These are phyloP conservation scores for Helianthus tuberosus DNA, from an alignment of 129 eudicot species.

Conservation along the genomic window DNA sequence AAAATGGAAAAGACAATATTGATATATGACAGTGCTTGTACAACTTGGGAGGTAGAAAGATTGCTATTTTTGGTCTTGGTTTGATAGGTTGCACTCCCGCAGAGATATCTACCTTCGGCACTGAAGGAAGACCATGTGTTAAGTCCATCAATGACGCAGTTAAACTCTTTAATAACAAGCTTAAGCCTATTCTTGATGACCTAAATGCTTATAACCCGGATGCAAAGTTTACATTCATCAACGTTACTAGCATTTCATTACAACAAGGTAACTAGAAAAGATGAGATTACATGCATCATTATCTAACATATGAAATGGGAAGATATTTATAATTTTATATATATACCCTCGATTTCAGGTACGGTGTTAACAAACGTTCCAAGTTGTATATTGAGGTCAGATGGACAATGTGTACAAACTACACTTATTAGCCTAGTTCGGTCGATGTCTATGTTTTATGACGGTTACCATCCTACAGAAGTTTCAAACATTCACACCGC, in stretches of 20 bases:
- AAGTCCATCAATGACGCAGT: constrained; percentile 25
- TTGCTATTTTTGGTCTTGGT: constrained; percentile 49
- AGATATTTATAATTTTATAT: not conserved
- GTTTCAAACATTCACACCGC: constrained; percentile 12
- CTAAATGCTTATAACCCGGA: constrained; percentile 29
- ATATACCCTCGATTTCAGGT: constrained; percentile 3
- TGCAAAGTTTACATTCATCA: constrained; percentile 43
- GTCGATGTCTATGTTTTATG: constrained; percentile 22
- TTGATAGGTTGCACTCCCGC: constrained; percentile 46
- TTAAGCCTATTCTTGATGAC: constrained; percentile 38
- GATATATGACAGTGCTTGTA: constrained; percentile 33
- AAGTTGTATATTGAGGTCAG: constrained; percentile 31
- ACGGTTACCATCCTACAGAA: constrained; percentile 43
- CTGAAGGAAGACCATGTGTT: constrained; percentile 33
- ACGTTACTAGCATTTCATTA: constrained; percentile 25
- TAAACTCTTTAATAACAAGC: constrained; percentile 38
- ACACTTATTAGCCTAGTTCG: constrained; percentile 8
- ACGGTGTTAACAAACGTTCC: constrained; percentile 21
- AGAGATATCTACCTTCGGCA: constrained; percentile 17
- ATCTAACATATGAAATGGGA: not conserved
- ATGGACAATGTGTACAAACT: constrained; percentile 28
- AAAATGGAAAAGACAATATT: not conserved
- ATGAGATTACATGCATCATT: not conserved
- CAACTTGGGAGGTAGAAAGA: constrained; percentile 49
- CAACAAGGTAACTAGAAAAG: not conserved